These are phyloP conservation scores for Brasilioporus rufonigricans DNA, from an alignment of 768 basidiomycete species.

Conservation along the genomic window DNA sequence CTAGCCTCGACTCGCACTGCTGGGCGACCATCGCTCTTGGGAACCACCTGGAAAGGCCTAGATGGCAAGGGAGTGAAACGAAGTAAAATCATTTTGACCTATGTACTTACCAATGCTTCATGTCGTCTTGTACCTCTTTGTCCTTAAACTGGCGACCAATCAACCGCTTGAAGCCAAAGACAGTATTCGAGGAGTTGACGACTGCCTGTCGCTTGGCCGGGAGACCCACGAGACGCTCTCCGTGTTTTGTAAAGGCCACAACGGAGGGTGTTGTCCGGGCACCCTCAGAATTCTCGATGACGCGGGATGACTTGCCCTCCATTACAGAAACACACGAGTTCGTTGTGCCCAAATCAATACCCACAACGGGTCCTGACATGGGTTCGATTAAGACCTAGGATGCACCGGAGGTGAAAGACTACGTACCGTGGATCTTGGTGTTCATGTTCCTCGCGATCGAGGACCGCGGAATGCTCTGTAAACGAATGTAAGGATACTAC, in stretches of 20 bases:
- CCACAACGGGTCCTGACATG: constrained; percentile 75
- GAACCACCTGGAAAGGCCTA: constrained; percentile 81
- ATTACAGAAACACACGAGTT: constrained; percentile 92
- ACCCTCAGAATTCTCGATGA: constrained; percentile 98
- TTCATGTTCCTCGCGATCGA: constrained; percentile 91
- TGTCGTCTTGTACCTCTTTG: constrained; percentile 90
- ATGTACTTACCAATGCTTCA: constrained; percentile 68
- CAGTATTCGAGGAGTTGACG: constrained; percentile 92
- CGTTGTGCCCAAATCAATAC: constrained; percentile 95
- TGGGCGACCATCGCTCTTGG: constrained; percentile 71
- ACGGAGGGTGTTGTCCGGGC: constrained; percentile 97
- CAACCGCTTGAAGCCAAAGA: constrained; percentile 91
- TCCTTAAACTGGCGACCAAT: constrained; percentile 94
- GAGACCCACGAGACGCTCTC: constrained; percentile 92
- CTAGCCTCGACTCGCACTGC: constrained; percentile 83
- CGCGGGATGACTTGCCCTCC: constrained; percentile 93
- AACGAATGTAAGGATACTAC: neutral
- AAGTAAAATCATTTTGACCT: neutral
- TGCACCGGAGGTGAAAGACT: neutral
- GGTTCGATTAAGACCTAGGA: neutral
- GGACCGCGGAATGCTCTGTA: constrained; percentile 64
- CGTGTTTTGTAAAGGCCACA: constrained; percentile 98
- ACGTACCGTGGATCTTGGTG: constrained; percentile 84
- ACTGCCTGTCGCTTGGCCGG: constrained; percentile 98
- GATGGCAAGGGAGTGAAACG: neutral